Evolutionary conservation across 192 early-diverging fungal genomes (phyloP), one percentile per base, ranked within the genome.

Genomic region (Backusella circina): DNA sequence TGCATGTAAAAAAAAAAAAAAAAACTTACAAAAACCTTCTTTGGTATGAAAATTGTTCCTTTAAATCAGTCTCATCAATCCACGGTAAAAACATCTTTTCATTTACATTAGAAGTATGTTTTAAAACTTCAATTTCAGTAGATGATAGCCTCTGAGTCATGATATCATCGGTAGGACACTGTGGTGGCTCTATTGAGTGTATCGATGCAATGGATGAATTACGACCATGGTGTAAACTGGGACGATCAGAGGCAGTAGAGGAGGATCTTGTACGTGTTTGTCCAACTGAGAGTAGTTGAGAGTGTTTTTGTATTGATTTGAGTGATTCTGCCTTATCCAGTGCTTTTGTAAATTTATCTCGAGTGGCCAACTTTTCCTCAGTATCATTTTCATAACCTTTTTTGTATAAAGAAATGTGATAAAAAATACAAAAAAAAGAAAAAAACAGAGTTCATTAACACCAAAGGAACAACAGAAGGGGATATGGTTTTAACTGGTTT

Each of bases 71-170:
- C 28, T 88, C 85, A 31, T 85, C 69, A 8, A 81, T 73, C 94
- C 95, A 96, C 13, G 94, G 95, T 21, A 93, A 79, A 84, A 88
- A 95, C 16, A 86, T 79, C 76, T 86, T 86, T 6, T 86, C 86
- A 72, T 96, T 94, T 39, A 96, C 83, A 70, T 85, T 80, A 15
- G 94, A 95, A 30, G 93, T 93, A 9, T 72, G 69, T 61, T 84
- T 84, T 13, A 96, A 71, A 12, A 96, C 85, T 28, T 88, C 84
- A 1, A 88, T 74, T 77, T 95, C 94, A 16, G 70, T 69, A 3
- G 38, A 30, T 30, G 82, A 85, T 9, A 88, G 70, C 65, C 67
- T 71, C 37, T 79, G 73, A 10, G 70, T 71, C n/a, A 73, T 33
- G 26, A 75, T 79, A 33, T 70, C 57, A 35, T 79, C 68, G 15